These are phyloP conservation scores for Psidium friedrichsthalianum DNA, from an alignment of 345 rosid species.

Conservation along the genomic window DNA sequence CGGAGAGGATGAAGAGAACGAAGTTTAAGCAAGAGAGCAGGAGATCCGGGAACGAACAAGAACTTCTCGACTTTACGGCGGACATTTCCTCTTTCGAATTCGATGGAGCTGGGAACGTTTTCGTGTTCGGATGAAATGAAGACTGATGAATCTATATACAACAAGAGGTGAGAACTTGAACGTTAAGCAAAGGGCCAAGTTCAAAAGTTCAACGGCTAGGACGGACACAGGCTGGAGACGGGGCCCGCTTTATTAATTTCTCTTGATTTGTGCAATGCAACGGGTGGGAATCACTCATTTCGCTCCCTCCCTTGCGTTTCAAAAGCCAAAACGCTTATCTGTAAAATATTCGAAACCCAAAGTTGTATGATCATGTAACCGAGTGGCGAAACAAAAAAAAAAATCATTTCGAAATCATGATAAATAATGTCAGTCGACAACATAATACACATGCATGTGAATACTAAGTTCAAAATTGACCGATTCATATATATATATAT, in stretches of 20 bases:
- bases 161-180: neutral
- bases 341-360: no score
- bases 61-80: slow-evolving; percentile 29
- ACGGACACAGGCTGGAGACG: neutral
- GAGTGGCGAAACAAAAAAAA: no score
- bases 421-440: no score
- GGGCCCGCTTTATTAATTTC: neutral
- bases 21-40: slow-evolving; percentile 43
- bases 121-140: neutral
- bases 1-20: slow-evolving; percentile 23
- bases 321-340: neutral
- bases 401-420: no score
- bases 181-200: neutral
- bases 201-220: neutral
- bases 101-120: neutral
- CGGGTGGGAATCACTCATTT: neutral
- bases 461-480: no score
- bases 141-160: neutral
- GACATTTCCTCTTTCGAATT: slow-evolving; percentile 10
- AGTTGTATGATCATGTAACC: no score
- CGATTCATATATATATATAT: no score
- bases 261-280: neutral
- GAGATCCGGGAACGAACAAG: slow-evolving; percentile 44
- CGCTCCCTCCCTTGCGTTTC: neutral
- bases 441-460: no score